Conservation (phyloP, 169 alveolate species). For the Eimeria maxima region DNA sequence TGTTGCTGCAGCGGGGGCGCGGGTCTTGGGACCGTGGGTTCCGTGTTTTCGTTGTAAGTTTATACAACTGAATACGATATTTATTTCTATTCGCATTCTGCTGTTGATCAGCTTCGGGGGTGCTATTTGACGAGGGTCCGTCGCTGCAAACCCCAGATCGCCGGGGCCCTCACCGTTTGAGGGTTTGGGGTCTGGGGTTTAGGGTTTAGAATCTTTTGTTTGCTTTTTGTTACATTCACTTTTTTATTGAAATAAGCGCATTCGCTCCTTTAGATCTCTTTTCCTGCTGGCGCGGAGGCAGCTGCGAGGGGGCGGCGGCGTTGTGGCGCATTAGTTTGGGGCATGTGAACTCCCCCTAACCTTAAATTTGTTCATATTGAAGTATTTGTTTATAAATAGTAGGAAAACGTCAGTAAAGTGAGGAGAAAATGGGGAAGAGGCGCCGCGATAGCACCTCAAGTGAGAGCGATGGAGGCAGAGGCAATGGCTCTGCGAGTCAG, state of each 20-base stretch:
- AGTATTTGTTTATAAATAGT: background rate
- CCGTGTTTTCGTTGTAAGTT: background rate
- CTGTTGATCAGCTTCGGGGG: background rate
- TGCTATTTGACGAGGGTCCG: background rate
- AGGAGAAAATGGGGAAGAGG: constrained; percentile 28
- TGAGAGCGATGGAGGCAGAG: background rate
- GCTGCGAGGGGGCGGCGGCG: too few relatives aligned
- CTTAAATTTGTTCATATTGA: too few relatives aligned
- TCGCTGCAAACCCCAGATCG: background rate
- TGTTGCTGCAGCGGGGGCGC: background rate
- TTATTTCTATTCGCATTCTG: background rate
- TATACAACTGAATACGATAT: too few relatives aligned
- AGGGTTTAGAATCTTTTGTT: too few relatives aligned
- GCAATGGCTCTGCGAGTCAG: background rate
- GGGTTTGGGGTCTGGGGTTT: background rate
- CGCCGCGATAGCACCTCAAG: constrained; percentile 52
- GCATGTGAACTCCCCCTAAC: too few relatives aligned
- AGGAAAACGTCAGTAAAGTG: background rate
- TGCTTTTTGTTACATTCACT: too few relatives aligned
- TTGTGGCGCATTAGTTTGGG: too few relatives aligned
- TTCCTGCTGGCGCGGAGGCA: too few relatives aligned
- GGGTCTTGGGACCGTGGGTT: background rate
- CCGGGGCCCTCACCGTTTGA: background rate
- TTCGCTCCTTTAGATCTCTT: too few relatives aligned
- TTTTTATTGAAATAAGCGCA: too few relatives aligned